Percentiles rank a stretch among this genome's conserved stretches.
Evolutionary conservation across 345 rosid genomes (phyloP).

Genomic region (Chamaenerion angustifolium): DNA sequence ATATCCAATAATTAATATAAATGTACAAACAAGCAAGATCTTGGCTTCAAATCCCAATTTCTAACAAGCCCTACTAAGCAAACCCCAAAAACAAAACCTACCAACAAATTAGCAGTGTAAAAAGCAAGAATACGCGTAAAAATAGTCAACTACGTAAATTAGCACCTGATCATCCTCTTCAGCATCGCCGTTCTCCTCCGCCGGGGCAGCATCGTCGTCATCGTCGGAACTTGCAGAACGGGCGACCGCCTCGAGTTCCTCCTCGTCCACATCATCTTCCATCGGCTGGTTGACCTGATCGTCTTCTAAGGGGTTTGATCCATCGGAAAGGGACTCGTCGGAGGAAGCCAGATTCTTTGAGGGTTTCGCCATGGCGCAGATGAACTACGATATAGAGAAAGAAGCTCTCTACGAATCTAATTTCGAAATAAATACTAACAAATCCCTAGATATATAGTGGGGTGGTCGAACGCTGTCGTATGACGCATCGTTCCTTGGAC

Average conservation of each 20-base stretch:
- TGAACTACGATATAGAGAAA: slow-evolving; percentile 18
- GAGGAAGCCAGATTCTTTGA: slow-evolving; percentile 54
- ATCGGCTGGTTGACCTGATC: slow-evolving; percentile 52
- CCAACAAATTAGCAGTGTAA: neutral
- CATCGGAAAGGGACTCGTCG: slow-evolving; percentile 49
- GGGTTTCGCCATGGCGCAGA: slow-evolving; percentile 25
- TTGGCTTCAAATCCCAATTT: neutral
- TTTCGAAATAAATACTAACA: too few species aligned
- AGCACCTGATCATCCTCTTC: slow-evolving; percentile 34
- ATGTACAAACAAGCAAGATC: neutral
- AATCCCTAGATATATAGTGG: too few species aligned
- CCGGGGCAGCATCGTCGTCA: slow-evolving; percentile 22
- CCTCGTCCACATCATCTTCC: slow-evolving; percentile 69
- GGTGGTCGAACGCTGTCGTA: too few species aligned
- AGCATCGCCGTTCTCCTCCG: slow-evolving; percentile 18
- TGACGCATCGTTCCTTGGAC: too few species aligned
- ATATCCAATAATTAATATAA: too few species aligned
- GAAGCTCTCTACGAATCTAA: neutral
- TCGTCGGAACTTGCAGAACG: slow-evolving; percentile 70
- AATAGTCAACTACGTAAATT: neutral
- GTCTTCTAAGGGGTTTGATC: slow-evolving; percentile 47
- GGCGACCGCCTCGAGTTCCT: slow-evolving; percentile 94
- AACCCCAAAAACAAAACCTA: neutral
- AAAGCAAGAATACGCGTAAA: neutral
- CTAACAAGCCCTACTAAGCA: slow-evolving; percentile 1